phyloP scores from a whole-genome alignment of 2,329 filamentous ascomycete genomes.

The Phaeoacremonium minimum region DNA sequence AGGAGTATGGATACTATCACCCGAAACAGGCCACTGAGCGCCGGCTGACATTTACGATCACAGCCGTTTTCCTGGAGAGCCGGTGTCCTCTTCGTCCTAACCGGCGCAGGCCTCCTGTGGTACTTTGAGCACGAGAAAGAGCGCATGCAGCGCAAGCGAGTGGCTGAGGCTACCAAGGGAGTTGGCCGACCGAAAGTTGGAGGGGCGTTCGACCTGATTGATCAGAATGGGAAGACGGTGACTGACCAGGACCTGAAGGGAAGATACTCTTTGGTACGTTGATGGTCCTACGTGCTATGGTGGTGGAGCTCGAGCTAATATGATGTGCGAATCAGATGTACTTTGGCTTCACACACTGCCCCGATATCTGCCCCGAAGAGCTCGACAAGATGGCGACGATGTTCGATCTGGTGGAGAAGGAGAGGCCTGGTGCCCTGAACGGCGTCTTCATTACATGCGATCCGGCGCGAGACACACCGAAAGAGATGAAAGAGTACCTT shows the following conservation, averaged over 20 bases:
- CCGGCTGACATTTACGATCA: too few relatives aligned
- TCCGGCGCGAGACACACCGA: constrained; percentile 82
- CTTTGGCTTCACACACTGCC: constrained; percentile 97
- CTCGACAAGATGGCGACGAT: constrained; percentile 99
- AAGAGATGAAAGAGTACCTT: constrained; percentile 80
- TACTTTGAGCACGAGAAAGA: constrained; percentile 95
- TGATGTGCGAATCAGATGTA: constrained; percentile 61
- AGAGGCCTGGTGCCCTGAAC: constrained; percentile 50
- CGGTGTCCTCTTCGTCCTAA: constrained; percentile 76
- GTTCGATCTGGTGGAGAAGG: constrained; percentile 66
- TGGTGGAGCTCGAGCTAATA: too few relatives aligned
- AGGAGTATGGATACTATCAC: constrained; percentile 35
- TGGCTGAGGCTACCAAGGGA: constrained; percentile 90
- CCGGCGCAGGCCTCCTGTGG: constrained; percentile 72
- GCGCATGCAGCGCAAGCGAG: constrained; percentile 80
- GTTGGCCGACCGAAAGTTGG: constrained; percentile 91
- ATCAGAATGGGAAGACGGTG: constrained; percentile 76
- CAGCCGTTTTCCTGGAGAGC: constrained; percentile 94
- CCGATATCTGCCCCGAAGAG: constrained; percentile 97
- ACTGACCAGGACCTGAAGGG: constrained; percentile 80
- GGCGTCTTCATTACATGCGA: constrained; percentile 96
- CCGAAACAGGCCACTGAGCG: neutral
- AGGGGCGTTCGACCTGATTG: constrained; percentile 75
- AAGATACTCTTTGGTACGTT: constrained; percentile 70
- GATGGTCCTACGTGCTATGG: too few relatives aligned